A percentile compares a stretch with the other conserved stretches of the same genome.
phyloP scores from a whole-genome alignment of 176 grass and related monocot genomes.

The Hyparrhenia diplandra region DNA sequence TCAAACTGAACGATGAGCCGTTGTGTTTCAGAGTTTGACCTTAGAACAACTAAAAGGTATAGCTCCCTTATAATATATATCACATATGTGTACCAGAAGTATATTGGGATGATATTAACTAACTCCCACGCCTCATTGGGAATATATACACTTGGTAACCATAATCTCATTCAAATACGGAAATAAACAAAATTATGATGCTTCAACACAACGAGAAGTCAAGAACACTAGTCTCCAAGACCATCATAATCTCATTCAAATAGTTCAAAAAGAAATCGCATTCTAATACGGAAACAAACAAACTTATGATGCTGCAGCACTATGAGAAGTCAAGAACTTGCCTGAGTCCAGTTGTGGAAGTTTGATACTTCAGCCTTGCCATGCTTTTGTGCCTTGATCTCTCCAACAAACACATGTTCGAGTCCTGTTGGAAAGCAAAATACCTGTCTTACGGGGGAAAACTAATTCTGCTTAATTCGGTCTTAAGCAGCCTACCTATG shows the following conservation, averaged over 20 bases:
- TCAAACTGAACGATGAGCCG: conserved; percentile 66
- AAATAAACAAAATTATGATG: no score
- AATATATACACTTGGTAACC: conserved; percentile 65
- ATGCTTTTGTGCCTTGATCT: conserved; percentile 56
- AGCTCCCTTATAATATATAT: neutral
- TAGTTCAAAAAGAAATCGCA: no score
- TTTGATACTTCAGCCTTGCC: conserved; percentile 56
- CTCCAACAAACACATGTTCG: conserved; percentile 96
- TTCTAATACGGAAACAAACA: neutral
- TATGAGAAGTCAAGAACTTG: conserved; percentile 20
- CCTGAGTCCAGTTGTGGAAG: conserved; percentile 89
- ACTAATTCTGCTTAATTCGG: no score
- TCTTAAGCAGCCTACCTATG: no score
- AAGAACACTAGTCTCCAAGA: neutral
- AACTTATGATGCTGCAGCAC: neutral
- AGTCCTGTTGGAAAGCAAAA: no score
- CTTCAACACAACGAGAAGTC: no score
- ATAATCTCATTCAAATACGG: no score
- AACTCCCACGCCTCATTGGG: conserved; percentile 46
- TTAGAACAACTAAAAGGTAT: conserved; percentile 23
- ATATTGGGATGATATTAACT: conserved; percentile 31
- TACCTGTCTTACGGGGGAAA: no score
- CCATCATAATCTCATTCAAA: conserved; percentile 14
- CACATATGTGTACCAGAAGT: neutral
- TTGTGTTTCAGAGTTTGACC: conserved; percentile 62